Evolutionary conservation across 139 green algal genomes (phyloP), one percentile per base, ranked within the genome.

Genomic region (Monoraphidium neglectum): DNA sequence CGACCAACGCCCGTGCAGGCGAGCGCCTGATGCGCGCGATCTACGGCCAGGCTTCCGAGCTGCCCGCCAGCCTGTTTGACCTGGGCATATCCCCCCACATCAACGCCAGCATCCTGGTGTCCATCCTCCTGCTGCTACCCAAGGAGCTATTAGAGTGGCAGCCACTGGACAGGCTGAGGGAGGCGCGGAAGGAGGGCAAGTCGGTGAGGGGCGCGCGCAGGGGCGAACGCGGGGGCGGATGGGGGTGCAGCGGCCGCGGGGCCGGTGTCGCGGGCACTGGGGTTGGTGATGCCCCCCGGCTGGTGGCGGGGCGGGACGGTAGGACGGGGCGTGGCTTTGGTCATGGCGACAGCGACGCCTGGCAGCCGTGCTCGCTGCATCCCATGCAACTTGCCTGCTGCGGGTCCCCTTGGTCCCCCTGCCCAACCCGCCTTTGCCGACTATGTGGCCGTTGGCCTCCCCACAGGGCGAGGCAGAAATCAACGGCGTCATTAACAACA

Each of bases 81-180:
- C 81, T 91, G 49, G 86, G 86, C 59, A 91, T 91, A 57, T 86
- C 78, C 1, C 86, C 86, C 35, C 84, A 83, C 73, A 86, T 91
- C 78, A 88, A 91, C 67, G 83, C 86, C 8, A 84, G 73, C 70
- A 91, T 91, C 61, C 18, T 85, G 36, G 47, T 91, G 8, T 76
- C 68, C 10, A 38, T 89, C 28, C 21, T 77, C 56, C 75, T 87
- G 38, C 49, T 82, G 2, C 36, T 89, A 24, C 79, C 79, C 4
- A 84, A 78, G 56, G 72, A 85, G 1, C 59, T 85, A 35, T 26
- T 72, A 28, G 40, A 46, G 1, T 77, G 76, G 40, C 56, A n/a
- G 13, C 84, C 72, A 77, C 51, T 82, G 13, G 43, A 30, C 16
- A 72, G 80, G 24, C 80, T 90, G 28, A 70, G 77, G 59, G 86